Evolutionary conservation across 305 asterid genomes (phyloP), one percentile per base, ranked within the genome.

Genomic region (Solanum hybrid): DNA sequence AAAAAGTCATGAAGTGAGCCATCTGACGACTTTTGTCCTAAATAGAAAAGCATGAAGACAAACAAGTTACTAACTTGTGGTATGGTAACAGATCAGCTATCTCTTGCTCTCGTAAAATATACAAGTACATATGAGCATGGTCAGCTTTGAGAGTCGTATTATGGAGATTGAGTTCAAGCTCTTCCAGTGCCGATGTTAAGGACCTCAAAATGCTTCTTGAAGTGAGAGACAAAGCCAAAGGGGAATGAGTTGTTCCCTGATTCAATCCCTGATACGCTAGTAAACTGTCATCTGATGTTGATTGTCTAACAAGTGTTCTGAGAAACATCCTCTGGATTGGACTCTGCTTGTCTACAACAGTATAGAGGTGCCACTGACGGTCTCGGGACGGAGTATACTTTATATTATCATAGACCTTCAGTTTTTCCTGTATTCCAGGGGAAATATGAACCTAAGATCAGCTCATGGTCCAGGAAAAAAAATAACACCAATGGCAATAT

Each of bases 301-400:
- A 96, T 94, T 97, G 99, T 91, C 99, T 95, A 82, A 98, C 96
- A 71, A 98, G 97, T 75, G 99, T 98, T 93, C 99, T 93, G 81
- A 98, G 97, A 92, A 95, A 98, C 97, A 94, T 93, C 94, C 99
- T 95, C 90, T 93, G 96, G 89, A 95, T 90, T 57, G 94, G 95
- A 67, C 91, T 90, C 31, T 95, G 95, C 94, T 95, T 97, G 92
- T 97, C 99, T 11, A 89, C 85, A 89, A 97, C 97, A 28, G 98
- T 96, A 92, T 98, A 98, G 61, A 96, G 95, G 95, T 98, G 99
- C 99, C 99, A 98, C 92, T 98, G 99, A 82, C 99, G 95, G 92
- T 98, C 99, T 82, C 99, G 96, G 82, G 99, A 98, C 88, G 98
- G 96, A 71, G 99, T 96, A 87, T 97, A 96, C 84, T 97, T 93